phyloP scores from a whole-genome alignment of 768 basidiomycete species.

The Serendipita sp. region DNA sequence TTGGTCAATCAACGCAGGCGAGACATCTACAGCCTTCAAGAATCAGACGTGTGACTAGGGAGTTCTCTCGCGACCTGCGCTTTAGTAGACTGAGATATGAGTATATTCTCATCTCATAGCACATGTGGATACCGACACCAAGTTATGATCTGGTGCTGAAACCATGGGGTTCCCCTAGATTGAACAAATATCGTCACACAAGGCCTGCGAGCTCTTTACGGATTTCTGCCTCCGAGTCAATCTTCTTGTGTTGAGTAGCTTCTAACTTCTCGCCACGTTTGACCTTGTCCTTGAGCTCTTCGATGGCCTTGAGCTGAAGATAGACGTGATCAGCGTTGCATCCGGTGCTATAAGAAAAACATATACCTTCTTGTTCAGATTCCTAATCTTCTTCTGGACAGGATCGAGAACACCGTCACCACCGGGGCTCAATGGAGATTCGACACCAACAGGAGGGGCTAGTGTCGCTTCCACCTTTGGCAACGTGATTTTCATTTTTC shows the following conservation, averaged over 20 bases:
- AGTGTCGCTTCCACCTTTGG: constrained; percentile 25
- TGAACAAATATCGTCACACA: neutral
- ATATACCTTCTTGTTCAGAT: constrained; percentile 85
- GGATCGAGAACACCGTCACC: constrained; percentile 43
- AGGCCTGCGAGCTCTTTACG: constrained; percentile 50
- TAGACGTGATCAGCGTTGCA: neutral
- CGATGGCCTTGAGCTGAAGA: constrained; percentile 89
- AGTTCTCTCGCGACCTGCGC: no score
- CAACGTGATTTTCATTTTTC: constrained; percentile 12
- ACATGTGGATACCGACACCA: neutral
- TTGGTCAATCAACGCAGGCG: constrained; percentile 7
- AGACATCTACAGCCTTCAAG: neutral
- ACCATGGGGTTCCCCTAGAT: no score
- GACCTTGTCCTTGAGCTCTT: constrained; percentile 87
- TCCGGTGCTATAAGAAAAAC: neutral
- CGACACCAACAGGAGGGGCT: constrained; percentile 37
- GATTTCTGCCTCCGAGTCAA: constrained; percentile 78
- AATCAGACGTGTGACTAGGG: neutral
- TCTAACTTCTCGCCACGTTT: constrained; percentile 84
- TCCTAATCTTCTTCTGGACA: constrained; percentile 81
- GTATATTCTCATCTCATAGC: neutral
- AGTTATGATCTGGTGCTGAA: no score
- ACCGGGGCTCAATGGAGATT: constrained; percentile 7
- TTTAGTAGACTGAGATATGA: neutral
- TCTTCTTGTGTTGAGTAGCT: constrained; percentile 92